phyloP scores from a whole-genome alignment of 192 early-diverging fungal species.

The Linnemannia hyalina region DNA sequence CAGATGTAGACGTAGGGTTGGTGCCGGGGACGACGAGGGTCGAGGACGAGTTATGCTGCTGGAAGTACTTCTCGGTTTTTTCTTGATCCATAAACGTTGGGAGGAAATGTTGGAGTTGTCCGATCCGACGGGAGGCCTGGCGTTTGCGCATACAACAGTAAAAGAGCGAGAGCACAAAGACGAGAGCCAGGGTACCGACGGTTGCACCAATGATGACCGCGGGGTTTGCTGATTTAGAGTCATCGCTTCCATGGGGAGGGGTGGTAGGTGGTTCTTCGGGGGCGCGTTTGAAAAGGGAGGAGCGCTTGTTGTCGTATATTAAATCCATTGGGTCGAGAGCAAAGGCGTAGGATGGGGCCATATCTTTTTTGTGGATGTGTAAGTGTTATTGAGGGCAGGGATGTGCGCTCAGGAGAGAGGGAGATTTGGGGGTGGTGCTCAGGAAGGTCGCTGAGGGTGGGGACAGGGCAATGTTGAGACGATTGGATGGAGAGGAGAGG shows the following conservation, averaged over 20 bases:
- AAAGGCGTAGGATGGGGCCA: slow-evolving; percentile 32
- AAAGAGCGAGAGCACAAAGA: slow-evolving; percentile 30
- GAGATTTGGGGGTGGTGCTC: background rate
- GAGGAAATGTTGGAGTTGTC: slow-evolving; percentile 44
- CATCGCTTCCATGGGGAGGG: background rate
- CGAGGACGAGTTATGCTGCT: slow-evolving; percentile 27
- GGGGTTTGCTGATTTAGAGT: background rate
- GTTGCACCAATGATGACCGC: slow-evolving; percentile 22
- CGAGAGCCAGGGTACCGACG: slow-evolving; percentile 23
- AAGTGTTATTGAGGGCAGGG: background rate
- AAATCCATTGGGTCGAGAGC: slow-evolving; percentile 46
- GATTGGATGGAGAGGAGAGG: background rate
- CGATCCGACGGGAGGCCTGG: slow-evolving; percentile 43
- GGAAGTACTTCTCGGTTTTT: slow-evolving; percentile 50
- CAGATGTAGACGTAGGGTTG: slow-evolving; percentile 1
- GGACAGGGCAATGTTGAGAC: background rate
- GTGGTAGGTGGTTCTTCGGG: background rate
- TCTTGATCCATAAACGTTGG: slow-evolving; percentile 56
- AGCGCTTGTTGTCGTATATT: slow-evolving; percentile 22
- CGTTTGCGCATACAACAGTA: slow-evolving; percentile 48
- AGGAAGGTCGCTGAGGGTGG: background rate
- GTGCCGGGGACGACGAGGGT: slow-evolving; percentile 18
- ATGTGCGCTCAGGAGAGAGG: background rate
- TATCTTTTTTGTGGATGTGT: background rate
- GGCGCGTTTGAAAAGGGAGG: slow-evolving; percentile 31